A percentile compares a stretch with the other conserved stretches of the same genome.
Evolutionary conservation across 2,329 filamentous ascomycete species (phyloP).

Genomic region (Celoporthe dispersa): DNA sequence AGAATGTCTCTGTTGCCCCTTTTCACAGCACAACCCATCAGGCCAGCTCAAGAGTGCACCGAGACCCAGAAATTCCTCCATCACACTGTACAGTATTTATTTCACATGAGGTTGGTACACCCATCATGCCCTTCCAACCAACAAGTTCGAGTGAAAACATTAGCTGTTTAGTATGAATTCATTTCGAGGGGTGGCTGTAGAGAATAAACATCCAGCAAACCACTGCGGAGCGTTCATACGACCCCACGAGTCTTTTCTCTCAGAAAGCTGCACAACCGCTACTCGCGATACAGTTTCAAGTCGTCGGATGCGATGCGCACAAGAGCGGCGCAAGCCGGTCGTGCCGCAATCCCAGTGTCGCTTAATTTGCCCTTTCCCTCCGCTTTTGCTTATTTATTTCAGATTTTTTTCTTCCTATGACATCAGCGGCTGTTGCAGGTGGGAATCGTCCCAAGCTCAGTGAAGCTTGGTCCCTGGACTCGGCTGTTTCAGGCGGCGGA

Average conservation of each 20-base stretch:
- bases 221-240: too few relatives aligned
- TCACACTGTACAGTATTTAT: not conserved
- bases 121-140: not conserved
- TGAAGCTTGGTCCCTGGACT: constrained; percentile 13
- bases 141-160: not conserved
- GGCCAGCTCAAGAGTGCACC: not conserved
- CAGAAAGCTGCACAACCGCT: not conserved
- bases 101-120: not conserved
- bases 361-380: not conserved
- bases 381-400: not conserved
- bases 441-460: not conserved
- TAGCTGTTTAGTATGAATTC: not conserved
- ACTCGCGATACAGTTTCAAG: not conserved
- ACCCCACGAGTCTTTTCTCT: not conserved
- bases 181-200: not conserved
- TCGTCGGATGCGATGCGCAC: not conserved
- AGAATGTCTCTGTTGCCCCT: not conserved
- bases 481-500: not conserved
- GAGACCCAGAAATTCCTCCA: not conserved
- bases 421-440: constrained; percentile 2
- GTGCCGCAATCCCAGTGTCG: not conserved
- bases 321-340: not conserved
- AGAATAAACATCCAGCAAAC: not conserved
- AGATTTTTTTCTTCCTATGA: not conserved
- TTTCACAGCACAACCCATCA: not conserved